Conservation (phyloP, 495 filamentous ascomycete species). For the Platismatia glauca region DNA sequence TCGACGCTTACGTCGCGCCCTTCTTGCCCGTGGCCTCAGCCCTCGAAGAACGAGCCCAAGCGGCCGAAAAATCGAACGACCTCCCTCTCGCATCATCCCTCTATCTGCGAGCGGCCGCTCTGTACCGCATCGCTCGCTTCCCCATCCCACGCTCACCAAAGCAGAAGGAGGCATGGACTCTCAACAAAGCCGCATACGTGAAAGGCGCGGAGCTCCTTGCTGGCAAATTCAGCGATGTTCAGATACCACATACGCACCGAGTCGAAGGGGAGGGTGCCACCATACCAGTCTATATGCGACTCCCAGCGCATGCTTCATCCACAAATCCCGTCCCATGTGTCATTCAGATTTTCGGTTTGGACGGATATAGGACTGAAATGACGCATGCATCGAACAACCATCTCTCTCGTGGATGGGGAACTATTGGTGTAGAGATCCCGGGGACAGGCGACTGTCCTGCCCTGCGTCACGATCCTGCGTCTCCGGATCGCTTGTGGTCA, state of each 20-base stretch:
- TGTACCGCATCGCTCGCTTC: constrained; percentile 68
- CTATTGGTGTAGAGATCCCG: constrained; percentile 63
- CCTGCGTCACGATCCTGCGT: constrained; percentile 42
- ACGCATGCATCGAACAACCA: constrained; percentile 60
- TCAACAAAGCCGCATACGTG: constrained; percentile 56
- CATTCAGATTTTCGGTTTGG: constrained; percentile 64
- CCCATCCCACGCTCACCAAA: constrained; percentile 47
- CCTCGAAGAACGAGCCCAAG: background rate
- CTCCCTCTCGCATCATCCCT: constrained; percentile 50
- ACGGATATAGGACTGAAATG: constrained; percentile 73
- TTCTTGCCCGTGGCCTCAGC: constrained; percentile 15
- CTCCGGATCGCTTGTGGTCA: constrained; percentile 43
- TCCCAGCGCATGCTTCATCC: constrained; percentile 38
- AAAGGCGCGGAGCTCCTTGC: constrained; percentile 50
- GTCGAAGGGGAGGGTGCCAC: constrained; percentile 37
- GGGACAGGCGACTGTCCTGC: constrained; percentile 74
- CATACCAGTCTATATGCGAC: constrained; percentile 58
- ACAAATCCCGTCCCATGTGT: constrained; percentile 48
- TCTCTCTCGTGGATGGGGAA: constrained; percentile 50
- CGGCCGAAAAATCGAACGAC: constrained; percentile 12
- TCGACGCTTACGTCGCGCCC: constrained; percentile 42
- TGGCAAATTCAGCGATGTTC: constrained; percentile 47
- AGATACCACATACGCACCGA: constrained; percentile 48
- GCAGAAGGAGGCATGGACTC: constrained; percentile 52
- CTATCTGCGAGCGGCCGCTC: constrained; percentile 60